Base-by-base conservation (phyloP, 2,329 filamentous ascomycete species). In the Didymella pomorum region DNA sequence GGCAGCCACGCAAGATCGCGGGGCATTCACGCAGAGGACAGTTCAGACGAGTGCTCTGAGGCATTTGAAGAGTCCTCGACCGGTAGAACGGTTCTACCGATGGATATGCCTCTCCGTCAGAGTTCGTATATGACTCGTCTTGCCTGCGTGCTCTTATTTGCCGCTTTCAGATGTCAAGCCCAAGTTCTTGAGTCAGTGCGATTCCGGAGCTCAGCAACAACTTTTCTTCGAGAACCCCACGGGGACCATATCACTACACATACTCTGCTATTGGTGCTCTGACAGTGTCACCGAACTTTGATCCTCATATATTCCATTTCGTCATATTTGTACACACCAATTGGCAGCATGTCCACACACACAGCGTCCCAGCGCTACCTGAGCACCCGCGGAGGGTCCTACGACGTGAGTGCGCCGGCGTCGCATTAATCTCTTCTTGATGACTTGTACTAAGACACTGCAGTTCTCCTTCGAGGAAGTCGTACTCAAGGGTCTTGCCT, bases 391-490 rank as follows among this genome's bases (percentile, higher is more conserved):
- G 86, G 86, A 65, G 86, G 85, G 60, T 86, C 83, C 25, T 87
- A 87, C 75, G 84, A 85, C 69, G 86, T 87, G 79, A 68, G 81
- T 48, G 35, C 47, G 53, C 28, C 35, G 25, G 45, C 44, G n/a
- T n/a, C n/a, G 57, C 39, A 60, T 56, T 43, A 44, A 29, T 23
- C n/a, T 45, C 18, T 23, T 33, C 29, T 46, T 47, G 28, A 45
- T 47, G 35, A 53, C 20, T 29, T 11, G 18, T 61, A 48, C 67
- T 72, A 49, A 74, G 57, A 26, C 16, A 31, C 20, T n/a, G 45
- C 62, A 93, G 90, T 84, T 96, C 68, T 93, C 92, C 51, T 97
- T 97, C 76, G 93, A 97, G 79, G 88, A 93, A 52, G 93, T 93
- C 45, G 92, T 97, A 39, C 83, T 97, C 65, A 96, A 96, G 78